Evolutionary conservation across 805 yeast species (phyloP).

Genomic region (Yarrowia sp.): DNA sequence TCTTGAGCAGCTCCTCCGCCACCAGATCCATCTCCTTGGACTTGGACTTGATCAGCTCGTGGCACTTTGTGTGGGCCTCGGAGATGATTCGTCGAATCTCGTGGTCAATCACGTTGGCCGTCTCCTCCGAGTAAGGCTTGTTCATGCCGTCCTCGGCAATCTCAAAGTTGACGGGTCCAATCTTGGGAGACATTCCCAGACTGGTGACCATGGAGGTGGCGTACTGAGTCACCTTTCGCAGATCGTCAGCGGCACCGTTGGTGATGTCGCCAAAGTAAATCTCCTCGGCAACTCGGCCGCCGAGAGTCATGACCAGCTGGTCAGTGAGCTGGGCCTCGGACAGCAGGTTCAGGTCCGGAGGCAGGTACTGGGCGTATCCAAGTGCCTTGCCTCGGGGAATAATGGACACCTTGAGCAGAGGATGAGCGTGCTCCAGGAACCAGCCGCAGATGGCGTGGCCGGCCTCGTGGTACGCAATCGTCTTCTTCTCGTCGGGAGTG

Average conservation of each 20-base stretch:
- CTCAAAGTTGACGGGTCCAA: constrained; percentile 81
- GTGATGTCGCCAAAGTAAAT: constrained; percentile 88
- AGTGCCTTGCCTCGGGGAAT: constrained; percentile 96
- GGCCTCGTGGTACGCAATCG: constrained; percentile 97
- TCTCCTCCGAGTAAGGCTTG: constrained; percentile 86
- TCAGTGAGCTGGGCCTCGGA: constrained; percentile 75
- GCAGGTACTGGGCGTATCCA: constrained; percentile 96
- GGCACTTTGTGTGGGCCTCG: constrained; percentile 72
- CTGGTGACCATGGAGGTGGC: constrained; percentile 90
- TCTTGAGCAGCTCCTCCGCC: constrained; percentile 78
- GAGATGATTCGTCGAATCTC: constrained; percentile 78
- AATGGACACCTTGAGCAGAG: constrained; percentile 89
- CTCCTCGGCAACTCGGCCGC: constrained; percentile 96
- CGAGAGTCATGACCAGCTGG: constrained; percentile 94
- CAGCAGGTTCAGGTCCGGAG: constrained; percentile 82
- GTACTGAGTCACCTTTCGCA: constrained; percentile 90
- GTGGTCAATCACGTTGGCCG: constrained; percentile 72
- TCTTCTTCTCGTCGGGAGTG: constrained; percentile 78
- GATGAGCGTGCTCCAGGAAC: constrained; percentile 88
- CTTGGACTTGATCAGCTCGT: constrained; percentile 61
- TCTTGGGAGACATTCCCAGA: constrained; percentile 83
- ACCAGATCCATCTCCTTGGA: constrained; percentile 74
- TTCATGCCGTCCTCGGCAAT: constrained; percentile 62
- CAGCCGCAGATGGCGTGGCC: constrained; percentile 99
- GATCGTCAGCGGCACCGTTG: constrained; percentile 94